Base-by-base conservation (phyloP, 306 rosid genomes). In the Ziziphus jujuba region DNA sequence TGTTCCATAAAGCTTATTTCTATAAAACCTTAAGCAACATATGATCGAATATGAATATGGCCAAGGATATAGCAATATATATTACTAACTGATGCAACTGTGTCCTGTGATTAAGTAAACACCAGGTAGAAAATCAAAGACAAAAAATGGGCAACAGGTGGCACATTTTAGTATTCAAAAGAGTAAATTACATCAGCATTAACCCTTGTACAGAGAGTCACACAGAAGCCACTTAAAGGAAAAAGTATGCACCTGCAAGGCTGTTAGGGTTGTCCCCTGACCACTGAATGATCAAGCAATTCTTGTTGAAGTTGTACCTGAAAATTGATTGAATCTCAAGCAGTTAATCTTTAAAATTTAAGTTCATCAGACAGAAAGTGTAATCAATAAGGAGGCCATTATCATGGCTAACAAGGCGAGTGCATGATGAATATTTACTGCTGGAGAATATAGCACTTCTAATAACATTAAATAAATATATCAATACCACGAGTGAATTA, bases 261-360 rank as follows among this genome's bases (percentile, higher is more conserved):
- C 99, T 93, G 77, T 93, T 93, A 49, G 97, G 99, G 73, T 93
- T 93, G 83, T 93, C 99, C 74, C 99, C 99, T 50, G 99, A 90
- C 96, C 99, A 90, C 63, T 86, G 93, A 83, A 90, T 77, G 65
- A 82, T 87, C 81, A 85, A 69, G 78, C 99, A 93, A 64, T 86
- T 66, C 75, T 81, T 82, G 83, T 82, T 85, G 75, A 93, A 93
- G 71, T 67, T 56, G 67, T 74, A 88, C 81, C 99, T 93, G 72
- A 67, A 65, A 48, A 7, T 19, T 35, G 33, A 50, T 43, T 15
- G 19, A 9, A 5, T 31, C 44, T 61, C 66, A 57, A 61, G 66
- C 23, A 22, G 19, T 47, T 57, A 60, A 11, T 16, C 49, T 21
- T 28, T 19, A 73, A 35, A 13, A 49, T 16, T 22, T 24, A 21